A percentile compares a stretch with the other conserved stretches of the same genome.
Evolutionary conservation across 2,329 filamentous ascomycete species (phyloP).

Genomic region (Aquanectria penicillioides): DNA sequence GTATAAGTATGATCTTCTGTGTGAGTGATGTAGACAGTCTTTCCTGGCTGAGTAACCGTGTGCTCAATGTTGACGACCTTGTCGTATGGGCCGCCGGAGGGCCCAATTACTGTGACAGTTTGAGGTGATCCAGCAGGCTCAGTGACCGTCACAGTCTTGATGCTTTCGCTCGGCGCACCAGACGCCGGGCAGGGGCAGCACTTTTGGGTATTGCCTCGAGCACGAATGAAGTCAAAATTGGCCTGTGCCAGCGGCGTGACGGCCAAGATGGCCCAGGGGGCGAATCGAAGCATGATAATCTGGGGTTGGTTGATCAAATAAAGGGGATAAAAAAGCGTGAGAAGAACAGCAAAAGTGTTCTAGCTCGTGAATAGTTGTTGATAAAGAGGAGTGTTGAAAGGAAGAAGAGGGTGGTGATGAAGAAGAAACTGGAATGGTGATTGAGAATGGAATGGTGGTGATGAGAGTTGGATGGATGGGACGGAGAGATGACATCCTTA

Average conservation of each 20-base stretch:
- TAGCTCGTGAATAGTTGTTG: background rate
- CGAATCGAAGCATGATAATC: constrained; percentile 38
- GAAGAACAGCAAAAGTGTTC: background rate
- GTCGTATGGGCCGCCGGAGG: constrained; percentile 24
- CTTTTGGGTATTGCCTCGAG: constrained; percentile 32
- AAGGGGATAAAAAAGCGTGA: background rate
- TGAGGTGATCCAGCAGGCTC: constrained; percentile 26
- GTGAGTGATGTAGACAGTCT: constrained; percentile 38
- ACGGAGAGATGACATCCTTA: constrained; percentile 24
- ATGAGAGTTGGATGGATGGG: background rate
- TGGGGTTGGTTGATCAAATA: background rate
- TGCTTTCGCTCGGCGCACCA: constrained; percentile 20
- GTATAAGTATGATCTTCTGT: constrained; percentile 38
- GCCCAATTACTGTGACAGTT: constrained; percentile 33
- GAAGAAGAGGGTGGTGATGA: background rate
- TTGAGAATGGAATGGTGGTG: constrained; percentile 18
- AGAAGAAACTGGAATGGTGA: background rate
- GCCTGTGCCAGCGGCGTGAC: constrained; percentile 41
- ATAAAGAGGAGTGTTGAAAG: background rate
- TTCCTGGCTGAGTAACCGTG: constrained; percentile 35
- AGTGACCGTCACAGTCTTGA: constrained; percentile 41
- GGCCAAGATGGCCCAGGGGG: constrained; percentile 40
- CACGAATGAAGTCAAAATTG: constrained; percentile 32
- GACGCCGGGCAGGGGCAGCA: constrained; percentile 44
- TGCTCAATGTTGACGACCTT: constrained; percentile 41